Conservation (phyloP, 192 early-diverging fungal genomes). For the Funneliformis mosseae region DNA sequence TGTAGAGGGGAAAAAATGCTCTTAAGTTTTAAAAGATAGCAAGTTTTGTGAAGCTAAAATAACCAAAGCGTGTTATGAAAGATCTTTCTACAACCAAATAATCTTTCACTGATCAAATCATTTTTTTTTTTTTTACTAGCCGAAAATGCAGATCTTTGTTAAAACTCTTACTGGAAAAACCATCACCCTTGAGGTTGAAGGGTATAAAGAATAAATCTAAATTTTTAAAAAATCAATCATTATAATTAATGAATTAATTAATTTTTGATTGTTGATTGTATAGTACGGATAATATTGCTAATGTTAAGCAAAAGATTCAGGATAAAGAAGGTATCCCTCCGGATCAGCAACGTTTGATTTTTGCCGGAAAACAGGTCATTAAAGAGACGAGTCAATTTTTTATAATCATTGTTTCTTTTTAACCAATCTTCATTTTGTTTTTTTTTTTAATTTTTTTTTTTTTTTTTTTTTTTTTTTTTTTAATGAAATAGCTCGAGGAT, state of each 20-base stretch:
- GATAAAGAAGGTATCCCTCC: constrained; percentile 95
- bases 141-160: constrained; percentile 74
- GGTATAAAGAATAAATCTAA: neutral
- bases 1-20: too few species aligned
- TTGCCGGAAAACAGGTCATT: constrained; percentile 91
- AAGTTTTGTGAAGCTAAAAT: too few species aligned
- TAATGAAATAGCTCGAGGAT: constrained; percentile 84
- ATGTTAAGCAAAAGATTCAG: constrained; percentile 83
- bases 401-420: too few species aligned
- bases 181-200: constrained; percentile 78
- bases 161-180: constrained; percentile 83
- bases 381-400: neutral
- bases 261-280: neutral
- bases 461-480: neutral
- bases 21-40: too few species aligned
- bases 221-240: neutral
- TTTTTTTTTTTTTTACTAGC: neutral
- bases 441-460: neutral
- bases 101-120: too few species aligned
- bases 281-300: constrained; percentile 75
- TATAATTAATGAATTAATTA: neutral
- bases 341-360: constrained; percentile 99
- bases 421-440: too few species aligned
- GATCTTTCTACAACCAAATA: too few species aligned
- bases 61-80: too few species aligned